These are phyloP conservation scores for Fusarium sp. DNA, from an alignment of 2,329 filamentous ascomycete genomes.

Conservation along the genomic window DNA sequence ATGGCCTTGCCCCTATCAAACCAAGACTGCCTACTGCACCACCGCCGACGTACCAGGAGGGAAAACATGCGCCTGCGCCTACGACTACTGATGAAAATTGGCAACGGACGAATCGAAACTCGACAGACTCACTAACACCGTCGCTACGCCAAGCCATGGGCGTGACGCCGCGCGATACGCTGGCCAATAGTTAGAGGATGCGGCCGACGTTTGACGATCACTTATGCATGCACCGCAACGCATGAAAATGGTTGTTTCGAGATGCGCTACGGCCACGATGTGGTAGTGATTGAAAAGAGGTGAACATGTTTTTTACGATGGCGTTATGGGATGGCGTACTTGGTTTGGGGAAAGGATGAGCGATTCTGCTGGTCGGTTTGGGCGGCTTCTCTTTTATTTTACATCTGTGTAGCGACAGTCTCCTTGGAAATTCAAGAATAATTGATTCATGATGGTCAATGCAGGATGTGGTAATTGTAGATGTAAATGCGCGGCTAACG, in stretches of 20 bases:
- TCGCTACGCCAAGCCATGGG: conserved; percentile 42
- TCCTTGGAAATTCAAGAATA: conserved; percentile 8
- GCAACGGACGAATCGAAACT: conserved; percentile 24
- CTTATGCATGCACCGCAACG: conserved; percentile 16
- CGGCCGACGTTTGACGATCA: conserved; percentile 17
- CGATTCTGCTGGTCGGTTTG: conserved; percentile 11
- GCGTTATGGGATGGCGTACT: conserved; percentile 30
- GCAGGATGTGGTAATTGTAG: background rate
- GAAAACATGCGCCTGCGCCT: background rate
- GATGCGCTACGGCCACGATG: conserved; percentile 1
- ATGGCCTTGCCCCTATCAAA: conserved; percentile 31
- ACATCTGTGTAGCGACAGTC: conserved; percentile 23
- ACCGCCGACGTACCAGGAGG: conserved; percentile 30
- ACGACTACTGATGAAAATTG: conserved; percentile 12
- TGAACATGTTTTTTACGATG: conserved; percentile 15
- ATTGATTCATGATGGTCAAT: background rate
- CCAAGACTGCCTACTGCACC: conserved; percentile 35
- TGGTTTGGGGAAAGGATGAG: conserved; percentile 11
- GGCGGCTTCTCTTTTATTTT: background rate
- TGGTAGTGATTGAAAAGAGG: background rate
- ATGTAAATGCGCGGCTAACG: background rate
- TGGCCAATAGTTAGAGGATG: conserved; percentile 25
- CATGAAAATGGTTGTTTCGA: conserved; percentile 14
- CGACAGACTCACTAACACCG: conserved; percentile 41
- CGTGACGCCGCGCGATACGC: conserved; percentile 34